A percentile compares a stretch with the other conserved stretches of the same genome.
Evolutionary conservation across 2,329 filamentous ascomycete genomes (phyloP).

Genomic region (Chaetomium olivaceum): DNA sequence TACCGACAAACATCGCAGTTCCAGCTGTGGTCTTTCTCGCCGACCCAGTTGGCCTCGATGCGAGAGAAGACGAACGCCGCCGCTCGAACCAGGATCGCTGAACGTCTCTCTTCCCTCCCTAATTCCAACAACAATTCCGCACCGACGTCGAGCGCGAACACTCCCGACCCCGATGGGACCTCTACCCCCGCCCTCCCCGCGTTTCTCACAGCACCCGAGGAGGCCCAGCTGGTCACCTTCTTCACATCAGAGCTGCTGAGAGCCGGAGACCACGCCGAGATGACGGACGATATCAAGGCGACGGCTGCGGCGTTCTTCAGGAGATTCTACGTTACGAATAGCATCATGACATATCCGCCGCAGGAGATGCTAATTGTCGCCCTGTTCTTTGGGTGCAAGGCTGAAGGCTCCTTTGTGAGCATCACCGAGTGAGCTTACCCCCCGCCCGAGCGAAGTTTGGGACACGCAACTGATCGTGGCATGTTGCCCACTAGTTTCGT

Average conservation of each 20-base stretch:
- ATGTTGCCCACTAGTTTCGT: constrained; percentile 57
- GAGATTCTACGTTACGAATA: constrained; percentile 94
- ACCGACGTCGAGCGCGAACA: constrained; percentile 37
- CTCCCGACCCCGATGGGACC: constrained; percentile 40
- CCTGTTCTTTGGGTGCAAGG: constrained; percentile 91
- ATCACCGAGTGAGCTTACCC: constrained; percentile 42
- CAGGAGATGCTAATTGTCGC: constrained; percentile 86
- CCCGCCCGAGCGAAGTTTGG: neutral
- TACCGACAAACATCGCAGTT: constrained; percentile 91
- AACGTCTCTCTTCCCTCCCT: constrained; percentile 57
- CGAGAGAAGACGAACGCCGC: constrained; percentile 77
- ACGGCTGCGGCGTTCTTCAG: constrained; percentile 88
- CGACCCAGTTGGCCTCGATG: constrained; percentile 67
- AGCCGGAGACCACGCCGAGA: constrained; percentile 55
- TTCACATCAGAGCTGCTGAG: constrained; percentile 65
- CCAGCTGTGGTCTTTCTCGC: constrained; percentile 88
- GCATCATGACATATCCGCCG: constrained; percentile 93
- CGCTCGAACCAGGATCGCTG: constrained; percentile 63
- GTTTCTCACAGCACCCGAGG: constrained; percentile 80
- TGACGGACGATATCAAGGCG: constrained; percentile 57
- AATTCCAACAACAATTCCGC: constrained; percentile 36
- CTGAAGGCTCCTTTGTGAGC: constrained; percentile 78
- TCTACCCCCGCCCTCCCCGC: constrained; percentile 59
- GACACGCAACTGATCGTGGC: neutral
- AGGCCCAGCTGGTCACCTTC: constrained; percentile 76